Percentiles rank a stretch among this genome's conserved stretches.
Evolutionary conservation across 2,329 filamentous ascomycete species (phyloP).

Genomic region (Trichoderma lentiforme): DNA sequence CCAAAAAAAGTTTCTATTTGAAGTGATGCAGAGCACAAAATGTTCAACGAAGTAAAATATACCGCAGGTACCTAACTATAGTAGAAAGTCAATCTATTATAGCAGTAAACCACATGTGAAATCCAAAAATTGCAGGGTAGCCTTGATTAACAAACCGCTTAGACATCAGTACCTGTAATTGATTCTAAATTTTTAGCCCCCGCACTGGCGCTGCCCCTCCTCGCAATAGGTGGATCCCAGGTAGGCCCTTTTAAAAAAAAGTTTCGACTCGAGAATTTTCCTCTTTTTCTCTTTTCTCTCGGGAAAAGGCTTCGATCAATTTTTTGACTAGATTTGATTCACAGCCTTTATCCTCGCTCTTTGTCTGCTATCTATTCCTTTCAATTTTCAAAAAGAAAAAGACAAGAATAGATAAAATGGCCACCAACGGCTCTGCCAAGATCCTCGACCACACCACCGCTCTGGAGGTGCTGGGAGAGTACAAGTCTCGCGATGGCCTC

Average conservation of each 20-base stretch:
- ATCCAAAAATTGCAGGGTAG: neutral
- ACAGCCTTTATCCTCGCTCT: slow-evolving; percentile 42
- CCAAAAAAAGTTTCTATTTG: no score
- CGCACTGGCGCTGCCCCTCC: slow-evolving; percentile 11
- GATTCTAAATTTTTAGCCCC: neutral
- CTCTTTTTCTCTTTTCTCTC: slow-evolving; percentile 46
- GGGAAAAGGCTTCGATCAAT: slow-evolving; percentile 49
- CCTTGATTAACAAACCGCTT: neutral
- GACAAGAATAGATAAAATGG: slow-evolving; percentile 53
- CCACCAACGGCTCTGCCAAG: slow-evolving; percentile 54
- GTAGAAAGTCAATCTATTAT: neutral
- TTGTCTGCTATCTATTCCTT: slow-evolving; percentile 28
- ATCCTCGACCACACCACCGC: slow-evolving; percentile 73
- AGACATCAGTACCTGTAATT: neutral
- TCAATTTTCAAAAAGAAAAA: neutral
- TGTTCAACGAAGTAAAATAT: neutral
- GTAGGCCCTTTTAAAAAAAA: slow-evolving; percentile 35
- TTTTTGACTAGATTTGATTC: slow-evolving; percentile 29
- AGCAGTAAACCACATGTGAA: neutral
- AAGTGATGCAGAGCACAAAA: neutral
- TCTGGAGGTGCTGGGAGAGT: slow-evolving; percentile 77
- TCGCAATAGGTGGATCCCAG: slow-evolving; percentile 5
- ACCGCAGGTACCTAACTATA: neutral
- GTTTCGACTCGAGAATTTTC: slow-evolving; percentile 37
- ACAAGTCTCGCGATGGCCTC: slow-evolving; percentile 78